Base-by-base conservation (phyloP, 2,329 filamentous ascomycete genomes). In the Fusarium verrucosum region DNA sequence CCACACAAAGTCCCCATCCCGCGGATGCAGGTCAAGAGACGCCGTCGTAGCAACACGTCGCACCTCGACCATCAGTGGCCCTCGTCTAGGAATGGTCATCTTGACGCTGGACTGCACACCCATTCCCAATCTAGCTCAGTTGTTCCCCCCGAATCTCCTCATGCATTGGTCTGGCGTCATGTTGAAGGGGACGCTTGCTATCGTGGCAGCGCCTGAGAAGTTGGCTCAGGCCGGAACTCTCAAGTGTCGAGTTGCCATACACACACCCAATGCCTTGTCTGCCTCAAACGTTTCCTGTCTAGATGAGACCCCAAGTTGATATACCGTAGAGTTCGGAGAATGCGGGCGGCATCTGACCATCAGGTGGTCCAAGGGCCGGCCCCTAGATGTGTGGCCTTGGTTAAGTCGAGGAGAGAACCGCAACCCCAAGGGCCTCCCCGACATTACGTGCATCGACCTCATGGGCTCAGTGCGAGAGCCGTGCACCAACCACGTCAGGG, bases 191-290 rank as follows among this genome's bases (percentile, higher is more conserved):
- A 70, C 66, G 69, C 70, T 74, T 74, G 75, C 74, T 72, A 70
- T 79, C 76, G 76, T 79, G 77, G 77, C 77, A 78, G 58, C 67
- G 64, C 67, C 73, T 76, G 70, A 75, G 68, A 68, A 73, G 73
- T 70, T 71, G 57, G 44, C 58, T 60, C 53, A 45, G 47, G 44
- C 38, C 52, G 56, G 58, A 41, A 45, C 43, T 49, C 58, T 49
- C 58, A 57, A 59, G 47, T 41, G 51, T 49, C 38, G 47, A 60
- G 50, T 50, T 63, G 43, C 52, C 67, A 65, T 65, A 61, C 66
- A 63, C 59, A 66, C 65, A 58, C 49, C 53, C 63, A 66, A 55
- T 58, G 42, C 55, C 50, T 43, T 38, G 49, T 44, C 47, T 44
- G 52, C 30, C 49, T 46, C 36, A 59, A 59, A 46, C 50, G 49